These are phyloP conservation scores for Beta corolliflora DNA, from an alignment of 179 eudicot species.

Conservation along the genomic window DNA sequence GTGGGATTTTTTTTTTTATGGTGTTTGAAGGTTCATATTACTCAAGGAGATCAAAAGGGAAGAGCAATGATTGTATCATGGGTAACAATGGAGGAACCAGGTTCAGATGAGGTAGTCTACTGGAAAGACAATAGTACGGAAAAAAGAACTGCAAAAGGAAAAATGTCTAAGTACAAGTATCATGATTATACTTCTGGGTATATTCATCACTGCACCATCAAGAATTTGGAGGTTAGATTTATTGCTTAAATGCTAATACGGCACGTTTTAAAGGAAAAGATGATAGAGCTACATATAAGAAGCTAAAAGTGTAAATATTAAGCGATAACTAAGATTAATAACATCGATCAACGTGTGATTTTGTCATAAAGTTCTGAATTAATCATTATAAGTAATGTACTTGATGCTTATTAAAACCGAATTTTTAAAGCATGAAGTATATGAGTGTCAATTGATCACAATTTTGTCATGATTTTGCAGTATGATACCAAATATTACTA, in stretches of 20 bases:
- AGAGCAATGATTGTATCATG: constrained; percentile 42
- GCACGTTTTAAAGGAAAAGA: no score
- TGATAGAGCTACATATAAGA: no score
- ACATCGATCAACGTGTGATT: no score
- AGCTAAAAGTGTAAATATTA: no score
- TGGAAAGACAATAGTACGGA: constrained; percentile 28
- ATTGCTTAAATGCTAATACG: no score
- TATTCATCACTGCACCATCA: constrained; percentile 42
- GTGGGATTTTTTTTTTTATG: neutral
- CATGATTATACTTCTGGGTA: constrained; percentile 39
- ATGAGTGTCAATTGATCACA: no score
- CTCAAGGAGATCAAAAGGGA: constrained; percentile 43
- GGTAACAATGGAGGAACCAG: constrained; percentile 34
- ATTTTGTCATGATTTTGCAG: constrained; percentile 26
- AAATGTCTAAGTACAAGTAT: constrained; percentile 32
- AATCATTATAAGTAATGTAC: no score
- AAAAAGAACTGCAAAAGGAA: constrained; percentile 25
- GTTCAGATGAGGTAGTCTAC: constrained; percentile 29
- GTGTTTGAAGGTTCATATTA: constrained; percentile 37
- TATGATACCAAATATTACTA: constrained; percentile 41
- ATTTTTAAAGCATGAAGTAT: no score
- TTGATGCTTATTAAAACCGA: no score
- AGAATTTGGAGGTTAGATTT: constrained; percentile 35
- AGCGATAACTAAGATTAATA: no score
- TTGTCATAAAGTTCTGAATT: no score